Evolutionary conservation across 202 grass and related monocot genomes (phyloP).

Genomic region (Hordeum pubiflorum): DNA sequence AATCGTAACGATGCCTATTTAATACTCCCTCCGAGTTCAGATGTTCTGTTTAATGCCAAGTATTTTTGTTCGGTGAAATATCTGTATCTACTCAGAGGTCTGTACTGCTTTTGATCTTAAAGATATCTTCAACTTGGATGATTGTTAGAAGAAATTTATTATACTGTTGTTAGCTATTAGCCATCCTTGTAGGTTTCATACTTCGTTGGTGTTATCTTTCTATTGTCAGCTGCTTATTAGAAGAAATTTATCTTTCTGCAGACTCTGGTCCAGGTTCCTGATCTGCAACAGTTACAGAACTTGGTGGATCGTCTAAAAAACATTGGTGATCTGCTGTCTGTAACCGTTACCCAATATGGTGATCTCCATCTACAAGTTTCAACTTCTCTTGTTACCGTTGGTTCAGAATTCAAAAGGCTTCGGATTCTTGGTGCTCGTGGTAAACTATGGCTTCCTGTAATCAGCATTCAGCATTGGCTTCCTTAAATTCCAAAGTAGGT

Average conservation of each 20-base stretch:
- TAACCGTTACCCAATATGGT: slow-evolving; percentile 70
- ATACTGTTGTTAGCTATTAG: slow-evolving; percentile 18
- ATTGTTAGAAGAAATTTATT: not conserved
- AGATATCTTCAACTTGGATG: not conserved
- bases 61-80: not conserved
- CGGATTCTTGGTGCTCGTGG: slow-evolving; percentile 63
- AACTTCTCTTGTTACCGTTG: slow-evolving; percentile 65
- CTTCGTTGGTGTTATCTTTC: not conserved
- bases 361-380: slow-evolving; percentile 91
- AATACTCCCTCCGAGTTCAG: not conserved
- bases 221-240: not conserved
- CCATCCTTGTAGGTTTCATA: not conserved
- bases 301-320: slow-evolving; percentile 92
- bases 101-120: not conserved
- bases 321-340: slow-evolving; percentile 65
- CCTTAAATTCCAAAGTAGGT: not conserved
- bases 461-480: not conserved
- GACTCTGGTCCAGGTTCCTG: slow-evolving; percentile 89
- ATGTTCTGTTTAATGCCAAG: not conserved
- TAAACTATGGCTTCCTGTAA: slow-evolving; percentile 30
- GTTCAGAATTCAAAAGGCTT: slow-evolving; percentile 81
- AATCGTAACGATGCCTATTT: not conserved
- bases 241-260: slow-evolving; percentile 27
- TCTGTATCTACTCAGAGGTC: not conserved
- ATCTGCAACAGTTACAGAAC: slow-evolving; percentile 73